These are phyloP conservation scores for Termitomyces sp. DNA, from an alignment of 768 basidiomycete genomes.

Conservation along the genomic window DNA sequence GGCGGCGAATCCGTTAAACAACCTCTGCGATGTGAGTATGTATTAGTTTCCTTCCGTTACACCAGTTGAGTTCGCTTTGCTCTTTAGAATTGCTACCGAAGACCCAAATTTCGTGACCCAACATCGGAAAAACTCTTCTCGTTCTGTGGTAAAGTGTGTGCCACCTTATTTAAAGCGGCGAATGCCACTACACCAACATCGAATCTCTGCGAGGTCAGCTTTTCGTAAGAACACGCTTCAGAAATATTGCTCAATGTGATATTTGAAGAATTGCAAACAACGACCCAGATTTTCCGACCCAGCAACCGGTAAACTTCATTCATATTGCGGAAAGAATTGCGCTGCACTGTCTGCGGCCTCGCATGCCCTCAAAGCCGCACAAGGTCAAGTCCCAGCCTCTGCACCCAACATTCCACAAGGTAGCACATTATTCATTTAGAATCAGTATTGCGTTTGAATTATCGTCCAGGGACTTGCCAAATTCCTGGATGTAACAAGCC, in stretches of 20 bases:
- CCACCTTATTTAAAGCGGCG: slow-evolving; percentile 12
- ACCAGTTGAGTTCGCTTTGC: too few relatives aligned
- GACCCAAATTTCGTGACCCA: slow-evolving; percentile 50
- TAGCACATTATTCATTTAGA: not conserved
- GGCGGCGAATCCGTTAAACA: not conserved
- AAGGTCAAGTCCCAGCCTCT: not conserved
- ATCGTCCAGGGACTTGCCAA: not conserved
- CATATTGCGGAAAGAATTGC: not conserved
- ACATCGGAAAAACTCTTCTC: slow-evolving; percentile 37
- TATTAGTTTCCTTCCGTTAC: not conserved
- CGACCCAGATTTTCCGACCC: not conserved
- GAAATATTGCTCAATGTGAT: not conserved
- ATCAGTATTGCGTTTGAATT: not conserved
- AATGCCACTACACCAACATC: not conserved
- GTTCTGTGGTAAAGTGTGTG: slow-evolving; percentile 61
- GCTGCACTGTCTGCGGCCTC: not conserved
- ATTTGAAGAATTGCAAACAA: not conserved
- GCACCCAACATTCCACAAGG: not conserved
- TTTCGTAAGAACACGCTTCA: not conserved
- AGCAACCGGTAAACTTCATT: not conserved
- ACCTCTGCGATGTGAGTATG: slow-evolving; percentile 39
- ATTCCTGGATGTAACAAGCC: not conserved
- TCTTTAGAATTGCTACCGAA: slow-evolving; percentile 50
- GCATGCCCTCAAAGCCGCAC: not conserved
- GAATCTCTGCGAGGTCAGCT: not conserved